phyloP scores from a whole-genome alignment of 2,329 filamentous ascomycete species.

The Cordyceps cateniannulata region DNA sequence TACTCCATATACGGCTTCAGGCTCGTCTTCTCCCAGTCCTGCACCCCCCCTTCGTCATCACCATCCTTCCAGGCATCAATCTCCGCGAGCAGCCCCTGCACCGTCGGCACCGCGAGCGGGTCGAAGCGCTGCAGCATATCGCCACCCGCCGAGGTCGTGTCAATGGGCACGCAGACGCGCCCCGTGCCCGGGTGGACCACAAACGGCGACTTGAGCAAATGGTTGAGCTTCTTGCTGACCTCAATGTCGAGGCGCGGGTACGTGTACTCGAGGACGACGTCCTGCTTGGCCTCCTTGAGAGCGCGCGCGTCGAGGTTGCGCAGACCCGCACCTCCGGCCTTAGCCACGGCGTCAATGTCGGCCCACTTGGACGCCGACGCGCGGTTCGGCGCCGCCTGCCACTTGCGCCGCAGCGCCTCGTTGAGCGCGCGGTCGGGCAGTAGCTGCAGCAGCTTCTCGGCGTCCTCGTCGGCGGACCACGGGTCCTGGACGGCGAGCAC shows the following conservation, averaged over 20 bases:
- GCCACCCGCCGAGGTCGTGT: slow-evolving; percentile 41
- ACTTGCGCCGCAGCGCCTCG: slow-evolving; percentile 79
- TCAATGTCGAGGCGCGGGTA: slow-evolving; percentile 96
- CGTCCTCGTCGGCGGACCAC: slow-evolving; percentile 63
- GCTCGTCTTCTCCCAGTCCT: slow-evolving; percentile 96
- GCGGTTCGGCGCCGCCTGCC: slow-evolving; percentile 76
- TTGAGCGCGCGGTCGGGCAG: slow-evolving; percentile 75
- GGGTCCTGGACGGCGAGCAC: slow-evolving; percentile 83
- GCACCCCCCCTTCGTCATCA: slow-evolving; percentile 40
- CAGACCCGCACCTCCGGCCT: slow-evolving; percentile 60
- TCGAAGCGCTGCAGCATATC: slow-evolving; percentile 71
- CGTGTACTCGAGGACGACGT: slow-evolving; percentile 94
- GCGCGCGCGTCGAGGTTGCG: slow-evolving; percentile 63
- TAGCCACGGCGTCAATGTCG: slow-evolving; percentile 83
- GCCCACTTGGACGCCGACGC: slow-evolving; percentile 80
- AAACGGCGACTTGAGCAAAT: slow-evolving; percentile 95
- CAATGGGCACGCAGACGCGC: slow-evolving; percentile 91
- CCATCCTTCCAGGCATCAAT: slow-evolving; percentile 71
- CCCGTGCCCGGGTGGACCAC: slow-evolving; percentile 94
- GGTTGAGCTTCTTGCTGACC: slow-evolving; percentile 95
- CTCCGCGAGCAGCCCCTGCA: slow-evolving; percentile 72
- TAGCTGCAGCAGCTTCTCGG: slow-evolving; percentile 73
- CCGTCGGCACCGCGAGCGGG: slow-evolving; percentile 81
- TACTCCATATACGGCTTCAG: slow-evolving; percentile 88
- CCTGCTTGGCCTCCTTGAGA: slow-evolving; percentile 85